These are phyloP conservation scores for Nitzschia sp. DNA, from an alignment of 108 stramenopile species.

Conservation along the genomic window DNA sequence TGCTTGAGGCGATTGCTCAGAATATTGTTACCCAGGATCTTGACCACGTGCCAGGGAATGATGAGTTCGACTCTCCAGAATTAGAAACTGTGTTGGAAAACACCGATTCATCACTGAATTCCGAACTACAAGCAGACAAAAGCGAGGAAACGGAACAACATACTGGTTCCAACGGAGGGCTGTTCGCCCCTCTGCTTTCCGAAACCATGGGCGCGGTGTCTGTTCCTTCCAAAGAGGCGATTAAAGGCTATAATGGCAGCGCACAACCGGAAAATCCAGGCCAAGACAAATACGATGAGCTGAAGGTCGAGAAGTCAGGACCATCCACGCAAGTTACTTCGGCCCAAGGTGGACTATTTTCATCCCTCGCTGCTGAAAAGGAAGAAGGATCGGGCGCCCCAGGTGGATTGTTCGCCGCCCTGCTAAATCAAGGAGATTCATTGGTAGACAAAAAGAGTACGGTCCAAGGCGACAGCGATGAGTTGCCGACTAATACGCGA, in stretches of 20 bases:
- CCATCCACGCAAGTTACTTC: too few species aligned
- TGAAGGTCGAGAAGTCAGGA: too few species aligned
- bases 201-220: too few species aligned
- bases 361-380: background rate
- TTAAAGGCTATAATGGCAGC: background rate
- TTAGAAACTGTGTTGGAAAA: background rate
- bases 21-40: constrained; percentile 4
- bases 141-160: background rate
- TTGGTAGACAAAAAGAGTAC: too few species aligned
- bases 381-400: background rate
- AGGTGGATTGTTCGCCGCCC: background rate
- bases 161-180: background rate
- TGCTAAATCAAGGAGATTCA: too few species aligned
- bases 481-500: background rate
- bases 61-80: background rate
- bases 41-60: background rate
- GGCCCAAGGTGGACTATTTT: background rate
- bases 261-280: too few species aligned
- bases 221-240: background rate
- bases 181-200: background rate
- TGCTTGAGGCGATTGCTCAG: constrained; percentile 20
- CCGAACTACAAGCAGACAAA: background rate
- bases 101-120: background rate
- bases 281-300: too few species aligned
- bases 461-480: too few species aligned